Conservation (phyloP, 2,329 filamentous ascomycete species). For the Nemania bipapillata region DNA sequence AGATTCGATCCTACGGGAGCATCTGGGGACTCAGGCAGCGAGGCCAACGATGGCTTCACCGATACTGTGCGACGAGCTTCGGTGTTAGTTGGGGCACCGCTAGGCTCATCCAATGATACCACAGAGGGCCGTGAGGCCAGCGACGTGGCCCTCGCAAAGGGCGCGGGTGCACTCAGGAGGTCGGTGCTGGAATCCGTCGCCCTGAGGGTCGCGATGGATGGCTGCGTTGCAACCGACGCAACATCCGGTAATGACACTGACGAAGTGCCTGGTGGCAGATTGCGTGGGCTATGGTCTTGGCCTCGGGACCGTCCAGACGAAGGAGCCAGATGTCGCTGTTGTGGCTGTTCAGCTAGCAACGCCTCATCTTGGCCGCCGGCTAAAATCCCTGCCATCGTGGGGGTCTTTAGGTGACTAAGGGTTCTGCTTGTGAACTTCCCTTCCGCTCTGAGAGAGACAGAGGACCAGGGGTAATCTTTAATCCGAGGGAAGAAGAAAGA, state of each 20-base stretch:
- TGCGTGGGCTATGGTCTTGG: not conserved
- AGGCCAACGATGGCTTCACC: slow-evolving; percentile 42
- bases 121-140: slow-evolving; percentile 41
- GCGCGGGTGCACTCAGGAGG: slow-evolving; percentile 40
- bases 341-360: slow-evolving; percentile 21
- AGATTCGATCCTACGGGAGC: slow-evolving; percentile 25
- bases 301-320: not conserved
- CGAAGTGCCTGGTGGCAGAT: slow-evolving; percentile 2
- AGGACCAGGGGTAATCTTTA: slow-evolving; percentile 5
- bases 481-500: slow-evolving; percentile 15
- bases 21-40: slow-evolving; percentile 40
- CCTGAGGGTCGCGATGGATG: slow-evolving; percentile 30
- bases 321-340: slow-evolving; percentile 10
- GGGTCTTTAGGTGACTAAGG: not conserved
- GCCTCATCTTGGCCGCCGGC: slow-evolving; percentile 18
- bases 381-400: slow-evolving; percentile 28
- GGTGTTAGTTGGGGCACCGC: not conserved
- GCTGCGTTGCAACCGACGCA: slow-evolving; percentile 37
- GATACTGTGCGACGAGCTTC: slow-evolving; percentile 38
- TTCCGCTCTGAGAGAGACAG: not conserved
- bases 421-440: not conserved
- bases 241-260: slow-evolving; percentile 11
- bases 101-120: slow-evolving; percentile 35
- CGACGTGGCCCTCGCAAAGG: slow-evolving; percentile 40
- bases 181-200: slow-evolving; percentile 40